These are phyloP conservation scores for Colletotrichum salicis DNA, from an alignment of 2,329 filamentous ascomycete species.

Conservation along the genomic window DNA sequence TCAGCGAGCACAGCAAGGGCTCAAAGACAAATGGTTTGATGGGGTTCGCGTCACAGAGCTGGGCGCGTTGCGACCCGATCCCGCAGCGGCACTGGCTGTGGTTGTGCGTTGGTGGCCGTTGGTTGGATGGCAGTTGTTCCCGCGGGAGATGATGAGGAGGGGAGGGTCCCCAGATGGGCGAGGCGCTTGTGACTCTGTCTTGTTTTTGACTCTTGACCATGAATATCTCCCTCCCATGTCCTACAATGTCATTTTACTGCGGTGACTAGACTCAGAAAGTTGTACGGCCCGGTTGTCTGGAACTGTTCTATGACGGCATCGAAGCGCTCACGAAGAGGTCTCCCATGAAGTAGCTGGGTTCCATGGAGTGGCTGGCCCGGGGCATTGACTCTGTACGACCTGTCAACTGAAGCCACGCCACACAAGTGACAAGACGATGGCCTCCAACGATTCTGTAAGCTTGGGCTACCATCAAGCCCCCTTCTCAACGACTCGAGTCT, in stretches of 20 bases:
- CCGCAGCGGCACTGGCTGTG: conserved; percentile 12
- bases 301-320: background rate
- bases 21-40: background rate
- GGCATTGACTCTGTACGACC: conserved; percentile 12
- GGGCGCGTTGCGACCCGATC: conserved; percentile 29
- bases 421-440: background rate
- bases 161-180: background rate
- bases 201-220: background rate
- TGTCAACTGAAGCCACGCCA: conserved; percentile 28
- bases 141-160: conserved; percentile 12
- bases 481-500: background rate
- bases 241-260: background rate
- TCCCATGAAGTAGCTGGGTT: background rate
- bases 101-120: conserved; percentile 4
- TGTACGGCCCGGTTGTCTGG: background rate
- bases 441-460: background rate
- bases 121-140: conserved; percentile 28
- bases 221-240: background rate
- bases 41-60: conserved; percentile 7
- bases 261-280: background rate
- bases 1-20: background rate
- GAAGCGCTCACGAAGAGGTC: background rate
- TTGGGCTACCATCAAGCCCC: background rate
- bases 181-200: conserved; percentile 4
- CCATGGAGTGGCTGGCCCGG: background rate